A percentile compares a stretch with the other conserved stretches of the same genome.
These are phyloP conservation scores for Rhodomyrtus psidioides DNA, from an alignment of 441 rosid genomes.

Conservation along the genomic window DNA sequence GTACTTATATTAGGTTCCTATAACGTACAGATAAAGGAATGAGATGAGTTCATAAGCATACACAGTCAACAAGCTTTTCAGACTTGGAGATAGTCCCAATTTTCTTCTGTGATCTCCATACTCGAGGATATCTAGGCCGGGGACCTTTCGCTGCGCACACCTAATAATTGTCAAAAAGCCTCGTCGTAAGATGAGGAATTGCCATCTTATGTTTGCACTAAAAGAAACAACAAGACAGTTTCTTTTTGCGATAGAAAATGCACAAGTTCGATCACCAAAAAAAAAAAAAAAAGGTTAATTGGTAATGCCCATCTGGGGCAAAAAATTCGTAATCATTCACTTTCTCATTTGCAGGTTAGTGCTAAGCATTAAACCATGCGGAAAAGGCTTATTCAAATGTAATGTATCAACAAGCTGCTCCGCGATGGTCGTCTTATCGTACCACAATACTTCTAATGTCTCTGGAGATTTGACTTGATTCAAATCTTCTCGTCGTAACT, in stretches of 20 bases:
- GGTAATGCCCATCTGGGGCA: not conserved
- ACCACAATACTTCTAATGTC: constrained; percentile 41
- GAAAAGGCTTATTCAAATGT: not conserved
- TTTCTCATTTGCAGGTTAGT: not conserved
- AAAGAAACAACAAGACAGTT: not conserved
- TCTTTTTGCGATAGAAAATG: not conserved
- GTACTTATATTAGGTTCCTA: not conserved
- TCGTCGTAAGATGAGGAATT: not conserved
- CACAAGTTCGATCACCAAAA: not conserved
- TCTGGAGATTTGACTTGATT: constrained; percentile 18
- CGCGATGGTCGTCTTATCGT: not conserved
- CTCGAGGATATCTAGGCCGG: constrained; percentile 83
- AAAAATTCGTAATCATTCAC: not conserved
- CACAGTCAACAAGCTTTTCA: constrained; percentile 63
- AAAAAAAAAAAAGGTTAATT: not conserved
- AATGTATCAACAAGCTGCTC: not conserved
- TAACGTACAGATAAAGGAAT: not conserved
- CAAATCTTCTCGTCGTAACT: constrained; percentile 26
- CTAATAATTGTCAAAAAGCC: constrained; percentile 22
- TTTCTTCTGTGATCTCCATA: constrained; percentile 67
- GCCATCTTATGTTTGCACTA: not conserved
- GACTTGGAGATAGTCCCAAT: constrained; percentile 86
- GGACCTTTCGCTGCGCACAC: constrained; percentile 91
- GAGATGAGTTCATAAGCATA: constrained; percentile 15
- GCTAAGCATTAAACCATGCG: not conserved